These are phyloP conservation scores for Schizosaccharomyces versatilis DNA, from an alignment of 1,139 yeast species.

Conservation along the genomic window DNA sequence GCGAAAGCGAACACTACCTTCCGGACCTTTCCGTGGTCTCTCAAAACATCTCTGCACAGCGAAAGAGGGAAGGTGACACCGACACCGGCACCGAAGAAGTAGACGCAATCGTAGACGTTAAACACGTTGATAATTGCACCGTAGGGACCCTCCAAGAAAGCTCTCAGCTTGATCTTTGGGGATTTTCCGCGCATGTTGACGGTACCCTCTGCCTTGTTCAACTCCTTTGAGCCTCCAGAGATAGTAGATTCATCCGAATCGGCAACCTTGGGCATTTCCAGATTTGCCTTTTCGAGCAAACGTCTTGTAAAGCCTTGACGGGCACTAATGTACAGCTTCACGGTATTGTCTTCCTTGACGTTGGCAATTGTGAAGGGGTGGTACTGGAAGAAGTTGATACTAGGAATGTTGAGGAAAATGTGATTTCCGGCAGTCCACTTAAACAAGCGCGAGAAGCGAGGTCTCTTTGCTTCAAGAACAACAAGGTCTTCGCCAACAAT, in stretches of 20 bases:
- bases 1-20: neutral
- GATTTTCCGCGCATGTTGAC: neutral
- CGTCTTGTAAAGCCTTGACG: neutral
- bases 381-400: neutral
- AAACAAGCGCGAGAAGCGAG: neutral
- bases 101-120: neutral
- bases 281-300: neutral
- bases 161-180: neutral
- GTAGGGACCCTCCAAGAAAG: neutral
- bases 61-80: neutral
- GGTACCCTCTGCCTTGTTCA: neutral
- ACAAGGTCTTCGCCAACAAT: neutral
- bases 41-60: neutral
- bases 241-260: neutral
- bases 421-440: conserved; percentile 1
- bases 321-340: neutral
- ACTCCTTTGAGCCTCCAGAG: neutral
- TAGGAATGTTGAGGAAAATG: neutral
- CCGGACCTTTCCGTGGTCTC: neutral
- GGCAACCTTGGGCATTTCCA: neutral
- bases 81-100: neutral
- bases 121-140: neutral
- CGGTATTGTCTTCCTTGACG: neutral
- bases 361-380: neutral
- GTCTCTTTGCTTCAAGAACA: neutral